These are phyloP conservation scores for Penicillium paradoxum DNA, from an alignment of 495 filamentous ascomycete species.

Conservation along the genomic window DNA sequence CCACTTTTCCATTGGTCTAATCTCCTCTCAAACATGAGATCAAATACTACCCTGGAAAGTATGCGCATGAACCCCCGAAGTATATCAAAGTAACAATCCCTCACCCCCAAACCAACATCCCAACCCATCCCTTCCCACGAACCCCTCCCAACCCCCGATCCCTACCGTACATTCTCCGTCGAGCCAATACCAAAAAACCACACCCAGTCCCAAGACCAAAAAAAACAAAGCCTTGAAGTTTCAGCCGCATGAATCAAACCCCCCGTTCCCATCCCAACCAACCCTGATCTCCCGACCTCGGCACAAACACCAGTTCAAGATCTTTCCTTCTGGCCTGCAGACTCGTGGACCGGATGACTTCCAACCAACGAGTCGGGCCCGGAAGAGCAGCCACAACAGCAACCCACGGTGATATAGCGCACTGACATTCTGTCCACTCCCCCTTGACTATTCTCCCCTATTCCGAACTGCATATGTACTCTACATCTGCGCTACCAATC, in stretches of 20 bases:
- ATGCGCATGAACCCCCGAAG: background rate
- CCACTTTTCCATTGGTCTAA: background rate
- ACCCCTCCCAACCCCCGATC: background rate
- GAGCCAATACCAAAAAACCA: background rate
- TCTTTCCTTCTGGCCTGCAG: conserved; percentile 7
- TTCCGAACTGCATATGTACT: too few species aligned
- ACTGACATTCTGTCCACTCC: too few species aligned
- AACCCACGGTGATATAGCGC: background rate
- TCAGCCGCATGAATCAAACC: conserved; percentile 1
- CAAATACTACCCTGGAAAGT: background rate
- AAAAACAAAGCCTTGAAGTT: background rate
- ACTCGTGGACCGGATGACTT: conserved; percentile 9
- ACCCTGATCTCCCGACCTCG: background rate
- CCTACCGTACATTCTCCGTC: background rate
- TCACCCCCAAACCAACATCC: background rate
- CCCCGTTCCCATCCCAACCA: conserved; percentile 4
- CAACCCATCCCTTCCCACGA: background rate
- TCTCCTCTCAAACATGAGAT: background rate
- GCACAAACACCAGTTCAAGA: background rate
- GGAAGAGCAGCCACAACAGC: background rate
- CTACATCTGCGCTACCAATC: too few species aligned
- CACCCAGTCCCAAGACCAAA: background rate
- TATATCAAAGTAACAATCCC: conserved; percentile 1
- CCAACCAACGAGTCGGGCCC: conserved; percentile 4
- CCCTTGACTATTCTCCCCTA: too few species aligned